Evolutionary conservation across 257 asterid species (phyloP), one percentile per base, ranked within the genome.

Genomic region (Linderniella brevidens): DNA sequence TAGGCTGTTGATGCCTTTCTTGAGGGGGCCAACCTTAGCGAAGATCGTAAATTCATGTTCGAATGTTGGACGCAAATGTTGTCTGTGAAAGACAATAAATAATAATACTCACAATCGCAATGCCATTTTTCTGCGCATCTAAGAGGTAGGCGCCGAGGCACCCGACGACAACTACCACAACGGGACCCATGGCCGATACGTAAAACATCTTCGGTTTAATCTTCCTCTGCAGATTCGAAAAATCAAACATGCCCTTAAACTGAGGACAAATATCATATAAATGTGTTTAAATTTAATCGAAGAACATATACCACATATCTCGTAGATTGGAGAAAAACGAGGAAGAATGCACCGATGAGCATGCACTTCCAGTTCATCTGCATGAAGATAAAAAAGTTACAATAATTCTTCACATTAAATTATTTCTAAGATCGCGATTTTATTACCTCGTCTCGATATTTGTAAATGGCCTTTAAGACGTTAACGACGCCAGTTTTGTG

Each of bases 171-270:
- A 88, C 94, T 0, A 73, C 77, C 17, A 75, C 35, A 51, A 88
- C 72, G 11, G 98, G 98, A 41, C 80, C 77, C 19, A 88, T 71
- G 18, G 96, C 98, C 54, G 96, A 76, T 20, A 84, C 79, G 83
- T 79, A 80, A 36, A 88, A 88, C 4, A 84, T 68, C 44, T 66
- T 74, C 0, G 98, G 84, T 18, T 62, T 76, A 61, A 46, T 58
- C 61, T 64, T 62, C 46, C 56, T 88, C 98, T 88, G 80, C 69
- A 54, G 3, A 25, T 25, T 25, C 32, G 32, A 25, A 25, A 25
- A 25, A 25, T 25, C 32, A 25, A 25, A 6, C 32, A 6, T 25
- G 32, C 32, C 32, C 32, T 25, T 25, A 25, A 25, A 25, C 6
- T 6, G 32, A 25, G 32, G 32, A 25, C 3, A 25, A 25, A 25